Conservation (phyloP, 2,329 filamentous ascomycete genomes). For the Daldinia eschscholtzii region DNA sequence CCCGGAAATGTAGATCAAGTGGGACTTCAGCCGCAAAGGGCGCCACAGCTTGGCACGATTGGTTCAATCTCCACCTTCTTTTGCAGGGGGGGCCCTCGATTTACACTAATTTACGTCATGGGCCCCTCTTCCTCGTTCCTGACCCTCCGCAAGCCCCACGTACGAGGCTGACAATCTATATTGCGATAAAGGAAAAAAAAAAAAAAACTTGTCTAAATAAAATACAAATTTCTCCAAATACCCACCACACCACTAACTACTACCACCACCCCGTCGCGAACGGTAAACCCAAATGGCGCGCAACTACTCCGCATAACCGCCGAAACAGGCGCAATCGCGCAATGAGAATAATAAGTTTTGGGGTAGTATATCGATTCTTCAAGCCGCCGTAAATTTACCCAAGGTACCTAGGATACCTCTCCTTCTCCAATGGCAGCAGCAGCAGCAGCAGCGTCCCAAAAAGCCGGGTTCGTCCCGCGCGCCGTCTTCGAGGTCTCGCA, state of each 20-base stretch:
- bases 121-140: constrained; percentile 27
- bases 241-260: neutral
- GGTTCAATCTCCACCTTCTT: constrained; percentile 11
- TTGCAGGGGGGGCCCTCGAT: constrained; percentile 2
- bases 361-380: neutral
- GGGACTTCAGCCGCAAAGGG: constrained; percentile 20
- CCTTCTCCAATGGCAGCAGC: constrained; percentile 11
- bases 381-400: constrained; percentile 17
- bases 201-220: neutral
- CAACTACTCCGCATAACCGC: neutral
- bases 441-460: constrained; percentile 24
- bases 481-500: constrained; percentile 76
- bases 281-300: constrained; percentile 23
- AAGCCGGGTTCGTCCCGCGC: constrained; percentile 76
- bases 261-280: neutral
- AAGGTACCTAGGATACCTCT: neutral
- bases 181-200: neutral
- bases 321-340: constrained; percentile 9
- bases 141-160: constrained; percentile 1
- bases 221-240: constrained; percentile 15
- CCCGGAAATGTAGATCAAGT: constrained; percentile 2
- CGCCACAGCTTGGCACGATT: constrained; percentile 28
- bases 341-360: constrained; percentile 17
- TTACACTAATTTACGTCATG: constrained; percentile 34
- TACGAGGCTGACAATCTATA: constrained; percentile 28